These are phyloP conservation scores for Colletotrichum godetiae DNA, from an alignment of 2,329 filamentous ascomycete genomes.

Conservation along the genomic window DNA sequence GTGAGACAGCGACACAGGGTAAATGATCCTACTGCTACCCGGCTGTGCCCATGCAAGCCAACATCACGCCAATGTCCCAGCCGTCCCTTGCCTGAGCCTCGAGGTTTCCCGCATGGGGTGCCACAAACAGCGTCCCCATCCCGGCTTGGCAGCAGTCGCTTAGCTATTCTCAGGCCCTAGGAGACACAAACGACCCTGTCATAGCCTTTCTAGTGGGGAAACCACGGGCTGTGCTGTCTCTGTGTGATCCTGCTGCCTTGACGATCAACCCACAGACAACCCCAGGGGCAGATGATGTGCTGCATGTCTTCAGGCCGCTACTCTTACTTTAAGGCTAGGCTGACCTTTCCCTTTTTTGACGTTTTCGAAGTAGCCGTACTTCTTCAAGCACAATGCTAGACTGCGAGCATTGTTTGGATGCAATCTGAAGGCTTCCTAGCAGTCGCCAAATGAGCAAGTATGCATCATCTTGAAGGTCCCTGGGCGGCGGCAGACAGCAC, in stretches of 20 bases:
- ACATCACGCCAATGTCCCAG: not conserved
- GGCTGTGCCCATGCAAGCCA: not conserved
- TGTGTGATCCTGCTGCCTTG: slow-evolving; percentile 1
- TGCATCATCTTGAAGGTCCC: not conserved
- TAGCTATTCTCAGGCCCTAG: not conserved
- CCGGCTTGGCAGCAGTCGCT: slow-evolving; percentile 6
- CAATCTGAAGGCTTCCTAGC: not conserved
- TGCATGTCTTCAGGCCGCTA: not conserved
- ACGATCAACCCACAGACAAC: not conserved
- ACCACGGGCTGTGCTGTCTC: not conserved
- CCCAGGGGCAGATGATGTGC: not conserved
- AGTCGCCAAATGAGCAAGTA: not conserved
- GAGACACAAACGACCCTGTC: not conserved
- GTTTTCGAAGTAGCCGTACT: not conserved
- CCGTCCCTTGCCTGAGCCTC: not conserved
- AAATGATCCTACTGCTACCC: not conserved
- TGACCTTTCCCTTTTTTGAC: not conserved
- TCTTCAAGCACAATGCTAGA: not conserved
- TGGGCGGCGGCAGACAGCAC: not conserved
- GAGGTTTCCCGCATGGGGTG: not conserved
- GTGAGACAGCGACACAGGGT: not conserved
- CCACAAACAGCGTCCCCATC: not conserved
- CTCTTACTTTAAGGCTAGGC: not conserved
- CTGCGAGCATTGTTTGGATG: not conserved
- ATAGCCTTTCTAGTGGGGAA: not conserved